phyloP scores from a whole-genome alignment of 495 filamentous ascomycete species.

The Aspergillus carlsbadensis region DNA sequence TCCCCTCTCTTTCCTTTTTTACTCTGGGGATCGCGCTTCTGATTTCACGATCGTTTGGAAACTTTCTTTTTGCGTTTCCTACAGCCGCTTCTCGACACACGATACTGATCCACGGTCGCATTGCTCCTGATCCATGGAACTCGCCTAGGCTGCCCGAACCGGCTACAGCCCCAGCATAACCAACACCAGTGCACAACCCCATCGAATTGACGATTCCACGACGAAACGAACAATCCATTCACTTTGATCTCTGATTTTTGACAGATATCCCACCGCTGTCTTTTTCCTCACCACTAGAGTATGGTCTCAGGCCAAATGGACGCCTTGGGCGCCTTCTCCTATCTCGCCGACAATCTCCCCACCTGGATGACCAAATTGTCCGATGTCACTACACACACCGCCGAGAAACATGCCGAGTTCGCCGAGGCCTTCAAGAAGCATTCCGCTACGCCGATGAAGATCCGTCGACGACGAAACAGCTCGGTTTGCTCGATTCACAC shows the following conservation, averaged over 20 bases:
- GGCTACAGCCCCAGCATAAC: neutral
- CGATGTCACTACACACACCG: constrained; percentile 66
- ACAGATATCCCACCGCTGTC: neutral
- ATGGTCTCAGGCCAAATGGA: constrained; percentile 48
- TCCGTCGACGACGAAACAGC: constrained; percentile 40
- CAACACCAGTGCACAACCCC: neutral
- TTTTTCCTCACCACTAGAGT: neutral
- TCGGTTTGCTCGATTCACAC: constrained; percentile 49
- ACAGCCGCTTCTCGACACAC: neutral
- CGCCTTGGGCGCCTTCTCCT: constrained; percentile 60
- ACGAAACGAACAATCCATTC: constrained; percentile 25
- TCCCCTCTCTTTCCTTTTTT: neutral
- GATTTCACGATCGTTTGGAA: neutral
- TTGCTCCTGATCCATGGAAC: constrained; percentile 19
- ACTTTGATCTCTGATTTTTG: neutral
- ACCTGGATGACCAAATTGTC: constrained; percentile 68
- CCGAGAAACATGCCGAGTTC: constrained; percentile 68
- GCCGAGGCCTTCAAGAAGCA: constrained; percentile 39
- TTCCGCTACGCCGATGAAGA: constrained; percentile 17
- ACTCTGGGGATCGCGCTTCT: neutral
- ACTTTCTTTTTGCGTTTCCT: neutral
- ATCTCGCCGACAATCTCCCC: constrained; percentile 58
- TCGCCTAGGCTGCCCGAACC: constrained; percentile 6
- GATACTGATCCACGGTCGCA: neutral
- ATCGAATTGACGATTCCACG: constrained; percentile 25